Conservation (phyloP, 345 rosid genomes). For the Eucalyptus sp. region DNA sequence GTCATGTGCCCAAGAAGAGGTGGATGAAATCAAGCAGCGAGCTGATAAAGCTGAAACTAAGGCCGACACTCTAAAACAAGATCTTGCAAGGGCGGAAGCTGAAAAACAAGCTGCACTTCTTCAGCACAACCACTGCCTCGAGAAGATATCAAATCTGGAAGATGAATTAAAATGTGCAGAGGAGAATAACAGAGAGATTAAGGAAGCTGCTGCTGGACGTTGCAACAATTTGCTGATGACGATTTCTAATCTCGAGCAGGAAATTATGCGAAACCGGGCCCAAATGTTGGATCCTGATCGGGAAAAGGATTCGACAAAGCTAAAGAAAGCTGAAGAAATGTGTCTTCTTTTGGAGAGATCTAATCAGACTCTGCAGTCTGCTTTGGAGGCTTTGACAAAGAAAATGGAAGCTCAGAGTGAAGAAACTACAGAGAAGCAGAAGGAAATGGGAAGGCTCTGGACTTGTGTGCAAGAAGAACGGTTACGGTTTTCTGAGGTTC, state of each 20-base stretch:
- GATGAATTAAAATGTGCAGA: slow-evolving; percentile 42
- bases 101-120: slow-evolving; percentile 59
- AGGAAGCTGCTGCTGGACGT: slow-evolving; percentile 49
- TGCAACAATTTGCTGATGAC: slow-evolving; percentile 62
- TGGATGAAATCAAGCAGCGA: slow-evolving; percentile 46
- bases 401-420: slow-evolving; percentile 60
- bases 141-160: slow-evolving; percentile 48
- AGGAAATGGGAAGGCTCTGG: slow-evolving; percentile 82
- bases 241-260: slow-evolving; percentile 34
- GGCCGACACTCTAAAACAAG: slow-evolving; percentile 25
- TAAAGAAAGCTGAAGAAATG: slow-evolving; percentile 63
- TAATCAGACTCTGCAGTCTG: slow-evolving; percentile 59
- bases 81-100: slow-evolving; percentile 38
- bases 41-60: slow-evolving; percentile 52
- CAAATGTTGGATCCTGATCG: slow-evolving; percentile 50
- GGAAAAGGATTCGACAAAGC: slow-evolving; percentile 44
- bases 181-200: slow-evolving; percentile 51
- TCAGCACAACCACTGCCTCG: slow-evolving; percentile 39
- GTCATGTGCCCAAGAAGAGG: slow-evolving; percentile 38
- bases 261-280: slow-evolving; percentile 43
- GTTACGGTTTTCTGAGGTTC: slow-evolving; percentile 65
- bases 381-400: slow-evolving; percentile 44
- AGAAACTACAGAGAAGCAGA: slow-evolving; percentile 70
- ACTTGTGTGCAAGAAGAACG: slow-evolving; percentile 77
- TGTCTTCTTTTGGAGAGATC: slow-evolving; percentile 59